These are phyloP conservation scores for Corylus avellana DNA, from an alignment of 306 rosid species.

Conservation along the genomic window DNA sequence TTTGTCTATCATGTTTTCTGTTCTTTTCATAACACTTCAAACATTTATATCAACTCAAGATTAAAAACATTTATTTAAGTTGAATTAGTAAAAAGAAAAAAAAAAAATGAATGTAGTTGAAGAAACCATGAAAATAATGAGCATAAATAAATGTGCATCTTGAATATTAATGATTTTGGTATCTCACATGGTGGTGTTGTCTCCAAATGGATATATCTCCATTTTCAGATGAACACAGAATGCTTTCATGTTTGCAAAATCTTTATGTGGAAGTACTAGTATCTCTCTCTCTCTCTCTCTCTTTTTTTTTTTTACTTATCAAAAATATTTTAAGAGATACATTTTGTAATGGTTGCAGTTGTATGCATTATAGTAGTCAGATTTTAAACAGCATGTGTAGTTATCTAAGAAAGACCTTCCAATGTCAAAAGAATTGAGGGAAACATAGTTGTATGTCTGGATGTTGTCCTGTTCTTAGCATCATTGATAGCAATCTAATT, in stretches of 20 bases:
- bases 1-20: background rate
- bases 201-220: background rate
- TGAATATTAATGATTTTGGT: background rate
- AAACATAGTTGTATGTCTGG: background rate
- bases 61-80: background rate
- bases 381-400: background rate
- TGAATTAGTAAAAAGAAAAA: background rate
- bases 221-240: background rate
- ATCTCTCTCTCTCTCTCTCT: no score
- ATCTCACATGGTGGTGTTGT: background rate
- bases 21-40: background rate
- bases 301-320: no score
- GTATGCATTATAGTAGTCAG: background rate
- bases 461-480: background rate
- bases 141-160: background rate
- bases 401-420: background rate
- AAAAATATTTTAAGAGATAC: background rate
- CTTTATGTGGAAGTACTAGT: background rate
- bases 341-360: background rate
- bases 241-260: background rate
- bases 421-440: background rate
- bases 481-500: background rate
- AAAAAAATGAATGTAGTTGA: background rate
- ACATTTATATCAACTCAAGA: background rate
- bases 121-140: background rate